phyloP scores from a whole-genome alignment of 2,329 filamentous ascomycete species.

The Penicillium corylophilum region DNA sequence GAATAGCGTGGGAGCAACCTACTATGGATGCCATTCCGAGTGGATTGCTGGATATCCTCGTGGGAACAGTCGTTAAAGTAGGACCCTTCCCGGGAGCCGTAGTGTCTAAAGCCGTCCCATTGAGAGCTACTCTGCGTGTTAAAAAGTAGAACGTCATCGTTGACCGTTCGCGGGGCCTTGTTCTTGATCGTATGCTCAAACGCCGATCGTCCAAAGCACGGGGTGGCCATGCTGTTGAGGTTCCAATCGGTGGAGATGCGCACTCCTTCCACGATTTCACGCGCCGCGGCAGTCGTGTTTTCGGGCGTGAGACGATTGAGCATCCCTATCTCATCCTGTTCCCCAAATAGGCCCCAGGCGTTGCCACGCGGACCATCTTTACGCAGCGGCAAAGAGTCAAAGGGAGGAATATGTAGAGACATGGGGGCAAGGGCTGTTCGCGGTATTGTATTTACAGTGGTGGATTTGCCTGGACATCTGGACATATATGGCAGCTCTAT shows the following conservation, averaged over 20 bases:
- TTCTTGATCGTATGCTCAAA: conserved; percentile 57
- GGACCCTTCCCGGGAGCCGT: conserved; percentile 38
- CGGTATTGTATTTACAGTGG: background rate
- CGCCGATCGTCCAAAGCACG: conserved; percentile 57
- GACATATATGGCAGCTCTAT: background rate
- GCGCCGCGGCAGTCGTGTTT: conserved; percentile 43
- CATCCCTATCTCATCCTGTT: conserved; percentile 53
- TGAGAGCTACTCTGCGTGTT: conserved; percentile 60
- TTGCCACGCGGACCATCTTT: conserved; percentile 53
- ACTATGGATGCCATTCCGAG: conserved; percentile 46
- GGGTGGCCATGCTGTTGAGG: conserved; percentile 53
- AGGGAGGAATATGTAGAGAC: conserved; percentile 27
- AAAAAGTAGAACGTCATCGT: conserved; percentile 61
- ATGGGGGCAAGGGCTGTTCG: background rate
- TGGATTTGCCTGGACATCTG: background rate
- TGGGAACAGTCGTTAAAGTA: conserved; percentile 46
- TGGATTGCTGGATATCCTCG: conserved; percentile 36
- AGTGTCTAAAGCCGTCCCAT: conserved; percentile 47
- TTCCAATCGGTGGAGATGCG: conserved; percentile 61
- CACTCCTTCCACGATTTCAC: conserved; percentile 44
- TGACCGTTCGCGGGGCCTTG: conserved; percentile 54
- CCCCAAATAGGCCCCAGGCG: conserved; percentile 58
- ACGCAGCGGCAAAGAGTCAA: conserved; percentile 51
- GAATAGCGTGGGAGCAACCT: background rate
- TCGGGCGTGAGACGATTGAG: conserved; percentile 55